Percentiles rank a stretch among this genome's conserved stretches.
Evolutionary conservation across 805 yeast species (phyloP).

Genomic region (Candida vaughaniae): DNA sequence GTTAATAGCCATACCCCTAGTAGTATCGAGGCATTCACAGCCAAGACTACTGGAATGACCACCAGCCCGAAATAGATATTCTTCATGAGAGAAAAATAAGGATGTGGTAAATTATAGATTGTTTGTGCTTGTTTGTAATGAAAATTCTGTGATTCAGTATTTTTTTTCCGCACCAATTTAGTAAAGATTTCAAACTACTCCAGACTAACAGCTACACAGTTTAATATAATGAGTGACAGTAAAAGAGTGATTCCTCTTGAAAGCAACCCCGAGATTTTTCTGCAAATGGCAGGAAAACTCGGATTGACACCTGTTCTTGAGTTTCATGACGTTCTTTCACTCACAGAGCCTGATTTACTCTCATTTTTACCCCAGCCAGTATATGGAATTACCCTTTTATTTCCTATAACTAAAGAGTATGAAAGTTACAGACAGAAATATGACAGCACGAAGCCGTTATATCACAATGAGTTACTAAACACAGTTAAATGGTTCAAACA

Average conservation of each 20-base stretch:
- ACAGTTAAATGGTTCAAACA: slow-evolving; percentile 78
- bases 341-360: slow-evolving; percentile 80
- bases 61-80: not conserved
- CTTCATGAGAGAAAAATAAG: not conserved
- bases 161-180: too few species aligned
- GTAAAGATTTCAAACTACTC: too few species aligned
- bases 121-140: too few species aligned
- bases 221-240: slow-evolving; percentile 2
- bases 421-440: slow-evolving; percentile 49
- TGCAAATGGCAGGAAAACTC: slow-evolving; percentile 60
- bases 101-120: too few species aligned
- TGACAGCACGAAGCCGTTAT: slow-evolving; percentile 27
- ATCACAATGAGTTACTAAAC: slow-evolving; percentile 26
- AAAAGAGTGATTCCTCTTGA: slow-evolving; percentile 76
- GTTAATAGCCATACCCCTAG: not conserved
- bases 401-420: slow-evolving; percentile 70
- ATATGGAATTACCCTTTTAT: slow-evolving; percentile 70
- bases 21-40: not conserved
- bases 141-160: too few species aligned
- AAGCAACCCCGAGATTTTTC: slow-evolving; percentile 84
- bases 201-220: too few species aligned
- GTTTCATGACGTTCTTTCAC: slow-evolving; percentile 80
- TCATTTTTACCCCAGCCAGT: slow-evolving; percentile 82
- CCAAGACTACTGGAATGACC: not conserved
- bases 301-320: slow-evolving; percentile 62